These are phyloP conservation scores for Fraxinus dipetala DNA, from an alignment of 305 asterid species.

Conservation along the genomic window DNA sequence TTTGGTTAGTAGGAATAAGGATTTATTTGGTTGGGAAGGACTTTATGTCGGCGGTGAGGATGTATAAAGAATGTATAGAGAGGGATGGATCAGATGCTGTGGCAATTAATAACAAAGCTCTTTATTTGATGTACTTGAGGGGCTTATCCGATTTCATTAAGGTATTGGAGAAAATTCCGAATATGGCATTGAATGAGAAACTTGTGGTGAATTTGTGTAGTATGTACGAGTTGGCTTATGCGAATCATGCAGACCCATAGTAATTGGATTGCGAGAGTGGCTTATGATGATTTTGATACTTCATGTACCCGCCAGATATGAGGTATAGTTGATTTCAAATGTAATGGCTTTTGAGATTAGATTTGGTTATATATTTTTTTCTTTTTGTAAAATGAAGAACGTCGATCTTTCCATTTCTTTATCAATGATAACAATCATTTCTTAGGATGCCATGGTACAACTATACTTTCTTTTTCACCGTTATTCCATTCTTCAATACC, in stretches of 20 bases:
- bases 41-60: conserved; percentile 47
- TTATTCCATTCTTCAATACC: neutral
- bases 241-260: conserved; percentile 87
- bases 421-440: neutral
- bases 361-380: conserved; percentile 18
- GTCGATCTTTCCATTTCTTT: neutral
- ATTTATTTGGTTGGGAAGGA: conserved; percentile 57
- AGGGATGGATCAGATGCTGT: conserved; percentile 78
- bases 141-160: conserved; percentile 91
- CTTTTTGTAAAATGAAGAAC: conserved; percentile 16
- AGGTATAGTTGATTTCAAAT: conserved; percentile 37
- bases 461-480: neutral
- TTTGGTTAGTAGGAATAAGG: conserved; percentile 80
- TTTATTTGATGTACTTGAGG: conserved; percentile 98
- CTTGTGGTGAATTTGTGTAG: conserved; percentile 92
- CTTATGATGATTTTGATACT: conserved; percentile 91
- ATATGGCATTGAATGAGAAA: conserved; percentile 75
- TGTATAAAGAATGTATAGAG: conserved; percentile 78
- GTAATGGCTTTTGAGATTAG: conserved; percentile 1
- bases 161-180: conserved; percentile 94
- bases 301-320: conserved; percentile 70
- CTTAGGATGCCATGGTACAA: neutral
- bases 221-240: conserved; percentile 95
- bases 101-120: conserved; percentile 86
- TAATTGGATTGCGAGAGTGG: conserved; percentile 92